These are phyloP conservation scores for Thielaviopsis ethacetica DNA, from an alignment of 2,329 filamentous ascomycete species.

Conservation along the genomic window DNA sequence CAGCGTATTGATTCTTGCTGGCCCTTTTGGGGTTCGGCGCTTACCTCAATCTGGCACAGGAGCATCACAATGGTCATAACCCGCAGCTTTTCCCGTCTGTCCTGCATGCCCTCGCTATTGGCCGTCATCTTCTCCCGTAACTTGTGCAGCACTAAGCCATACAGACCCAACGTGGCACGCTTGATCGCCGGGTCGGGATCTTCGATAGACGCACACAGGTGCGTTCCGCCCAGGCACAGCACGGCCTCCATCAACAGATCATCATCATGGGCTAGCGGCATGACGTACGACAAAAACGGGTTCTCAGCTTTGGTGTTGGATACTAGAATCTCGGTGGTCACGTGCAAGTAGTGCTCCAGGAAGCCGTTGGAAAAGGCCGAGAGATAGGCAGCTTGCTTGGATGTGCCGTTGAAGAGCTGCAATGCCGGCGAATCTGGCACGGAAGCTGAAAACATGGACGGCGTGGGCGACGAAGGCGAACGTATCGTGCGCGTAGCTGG, in stretches of 20 bases:
- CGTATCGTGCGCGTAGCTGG: background rate
- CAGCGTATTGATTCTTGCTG: background rate
- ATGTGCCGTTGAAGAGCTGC: background rate
- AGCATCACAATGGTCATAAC: constrained; percentile 11
- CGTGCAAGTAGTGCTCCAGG: constrained; percentile 11
- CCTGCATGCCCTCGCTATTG: background rate
- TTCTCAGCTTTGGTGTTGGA: constrained; percentile 10
- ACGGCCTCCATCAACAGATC: constrained; percentile 11
- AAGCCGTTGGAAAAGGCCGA: constrained; percentile 9
- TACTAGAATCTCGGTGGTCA: constrained; percentile 11
- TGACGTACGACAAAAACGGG: constrained; percentile 11
- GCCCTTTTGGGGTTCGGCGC: background rate
- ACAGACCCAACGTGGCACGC: constrained; percentile 7
- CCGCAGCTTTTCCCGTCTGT: constrained; percentile 7
- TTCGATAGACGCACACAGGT: constrained; percentile 11
- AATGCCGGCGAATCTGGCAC: constrained; percentile 2
- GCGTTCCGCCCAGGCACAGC: constrained; percentile 9
- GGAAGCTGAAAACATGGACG: background rate
- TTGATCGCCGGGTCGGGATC: constrained; percentile 6
- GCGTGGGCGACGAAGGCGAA: background rate
- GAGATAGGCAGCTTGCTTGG: constrained; percentile 4
- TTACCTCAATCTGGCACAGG: constrained; percentile 11
- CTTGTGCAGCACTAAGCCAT: constrained; percentile 7
- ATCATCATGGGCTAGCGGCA: constrained; percentile 10
- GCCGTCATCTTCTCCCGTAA: constrained; percentile 10